These are phyloP conservation scores for Globisporangium cederbergense DNA, from an alignment of 352 stramenopile species.

Conservation along the genomic window DNA sequence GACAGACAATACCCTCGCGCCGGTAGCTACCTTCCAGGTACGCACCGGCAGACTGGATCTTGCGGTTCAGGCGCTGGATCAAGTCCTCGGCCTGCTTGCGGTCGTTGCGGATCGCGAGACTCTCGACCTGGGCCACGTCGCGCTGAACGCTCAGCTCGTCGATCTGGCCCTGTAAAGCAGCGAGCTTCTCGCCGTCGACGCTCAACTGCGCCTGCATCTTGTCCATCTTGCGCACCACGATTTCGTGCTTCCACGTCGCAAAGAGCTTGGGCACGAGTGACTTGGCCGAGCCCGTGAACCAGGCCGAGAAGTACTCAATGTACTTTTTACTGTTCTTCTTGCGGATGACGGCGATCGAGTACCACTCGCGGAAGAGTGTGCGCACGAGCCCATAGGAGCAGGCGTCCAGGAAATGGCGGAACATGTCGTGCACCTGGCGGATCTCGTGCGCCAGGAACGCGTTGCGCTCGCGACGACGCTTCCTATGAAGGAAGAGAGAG, in stretches of 20 bases:
- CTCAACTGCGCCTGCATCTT: slow-evolving; percentile 36
- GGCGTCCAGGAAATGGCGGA: slow-evolving; percentile 45
- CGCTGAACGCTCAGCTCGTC: slow-evolving; percentile 49
- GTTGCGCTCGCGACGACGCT: slow-evolving; percentile 48
- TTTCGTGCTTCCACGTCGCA: slow-evolving; percentile 44
- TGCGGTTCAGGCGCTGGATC: slow-evolving; percentile 40
- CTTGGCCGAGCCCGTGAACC: slow-evolving; percentile 58
- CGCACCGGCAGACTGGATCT: slow-evolving; percentile 52
- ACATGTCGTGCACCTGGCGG: slow-evolving; percentile 47
- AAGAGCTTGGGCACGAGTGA: slow-evolving; percentile 53
- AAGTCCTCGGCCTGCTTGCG: slow-evolving; percentile 56
- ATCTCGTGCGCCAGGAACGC: slow-evolving; percentile 55
- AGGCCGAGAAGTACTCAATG: slow-evolving; percentile 64
- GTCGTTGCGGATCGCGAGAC: slow-evolving; percentile 50
- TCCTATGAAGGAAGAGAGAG: slow-evolving; percentile 16
- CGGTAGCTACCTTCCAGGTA: slow-evolving; percentile 45
- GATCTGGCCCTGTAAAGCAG: slow-evolving; percentile 40
- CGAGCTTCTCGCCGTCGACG: slow-evolving; percentile 31
- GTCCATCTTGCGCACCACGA: slow-evolving; percentile 24
- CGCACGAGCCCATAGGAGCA: slow-evolving; percentile 43
- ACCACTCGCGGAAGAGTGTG: slow-evolving; percentile 65
- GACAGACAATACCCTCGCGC: slow-evolving; percentile 51
- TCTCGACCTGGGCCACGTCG: slow-evolving; percentile 49
- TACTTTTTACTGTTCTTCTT: slow-evolving; percentile 82
- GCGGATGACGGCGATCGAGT: slow-evolving; percentile 46